Evolutionary conservation across 2,329 filamentous ascomycete genomes (phyloP).

Genomic region (Cladorrhinum sp.): DNA sequence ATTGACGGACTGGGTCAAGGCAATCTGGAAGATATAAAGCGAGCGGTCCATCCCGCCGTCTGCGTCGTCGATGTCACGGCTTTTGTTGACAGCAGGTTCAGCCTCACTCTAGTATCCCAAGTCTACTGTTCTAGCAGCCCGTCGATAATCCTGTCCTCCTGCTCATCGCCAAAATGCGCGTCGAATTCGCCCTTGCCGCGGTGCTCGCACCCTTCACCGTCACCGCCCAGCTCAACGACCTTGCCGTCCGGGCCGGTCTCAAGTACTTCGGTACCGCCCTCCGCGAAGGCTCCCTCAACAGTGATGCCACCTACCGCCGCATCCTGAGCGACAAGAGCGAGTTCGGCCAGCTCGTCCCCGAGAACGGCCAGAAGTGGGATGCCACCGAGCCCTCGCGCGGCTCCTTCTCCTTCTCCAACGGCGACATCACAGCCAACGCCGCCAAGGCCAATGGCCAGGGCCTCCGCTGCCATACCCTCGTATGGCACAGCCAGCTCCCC

Average conservation of each 20-base stretch:
- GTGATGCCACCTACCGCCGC: conserved; percentile 49
- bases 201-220: conserved; percentile 26
- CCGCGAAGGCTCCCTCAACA: conserved; percentile 54
- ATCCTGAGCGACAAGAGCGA: conserved; percentile 55
- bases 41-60: conserved; percentile 5
- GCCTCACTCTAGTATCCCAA: not conserved
- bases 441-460: conserved; percentile 48
- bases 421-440: conserved; percentile 51
- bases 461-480: conserved; percentile 61
- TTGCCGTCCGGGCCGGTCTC: conserved; percentile 54
- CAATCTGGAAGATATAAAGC: conserved; percentile 9
- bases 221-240: conserved; percentile 44
- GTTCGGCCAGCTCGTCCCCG: conserved; percentile 64
- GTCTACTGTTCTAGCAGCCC: not conserved
- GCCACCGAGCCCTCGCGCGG: conserved; percentile 55
- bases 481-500: conserved; percentile 53
- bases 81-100: not conserved
- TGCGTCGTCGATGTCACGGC: not conserved
- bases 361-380: conserved; percentile 64
- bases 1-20: not conserved
- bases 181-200: conserved; percentile 22
- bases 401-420: conserved; percentile 56
- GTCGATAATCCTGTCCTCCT: not conserved
- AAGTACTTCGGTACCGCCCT: conserved; percentile 65
- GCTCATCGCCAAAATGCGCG: conserved; percentile 20